Conservation (phyloP, 352 stramenopile species). For the Pythium vanterpoolii region DNA sequence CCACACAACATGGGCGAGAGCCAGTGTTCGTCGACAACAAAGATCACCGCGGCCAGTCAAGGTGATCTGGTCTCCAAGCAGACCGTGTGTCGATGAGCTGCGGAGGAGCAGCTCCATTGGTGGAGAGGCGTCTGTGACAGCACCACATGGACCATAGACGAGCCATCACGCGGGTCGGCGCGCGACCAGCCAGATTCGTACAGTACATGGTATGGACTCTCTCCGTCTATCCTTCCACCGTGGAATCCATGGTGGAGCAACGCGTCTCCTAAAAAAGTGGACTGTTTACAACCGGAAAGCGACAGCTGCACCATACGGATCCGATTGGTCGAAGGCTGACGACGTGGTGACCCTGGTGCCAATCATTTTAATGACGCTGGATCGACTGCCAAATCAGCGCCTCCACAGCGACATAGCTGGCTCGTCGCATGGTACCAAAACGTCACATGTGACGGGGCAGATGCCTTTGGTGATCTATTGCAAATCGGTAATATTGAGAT, state of each 20-base stretch:
- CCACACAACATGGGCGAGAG: not conserved
- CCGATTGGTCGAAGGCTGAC: constrained; percentile 5
- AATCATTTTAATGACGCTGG: constrained; percentile 6
- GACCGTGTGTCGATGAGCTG: not conserved
- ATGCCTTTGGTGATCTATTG: too few species aligned
- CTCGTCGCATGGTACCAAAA: constrained; percentile 6
- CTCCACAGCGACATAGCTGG: not conserved
- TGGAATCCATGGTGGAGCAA: too few species aligned
- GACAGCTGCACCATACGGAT: not conserved
- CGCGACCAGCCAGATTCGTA: constrained; percentile 3
- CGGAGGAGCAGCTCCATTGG: constrained; percentile 1
- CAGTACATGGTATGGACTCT: too few species aligned
- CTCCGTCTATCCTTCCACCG: too few species aligned
- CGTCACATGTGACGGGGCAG: constrained; percentile 8
- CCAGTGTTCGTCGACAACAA: constrained; percentile 5
- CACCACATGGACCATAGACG: not conserved
- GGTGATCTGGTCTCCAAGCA: too few species aligned
- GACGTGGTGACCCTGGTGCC: constrained; percentile 5
- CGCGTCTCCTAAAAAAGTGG: too few species aligned
- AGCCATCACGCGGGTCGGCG: not conserved
- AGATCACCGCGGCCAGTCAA: constrained; percentile 4
- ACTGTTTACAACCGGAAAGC: not conserved
- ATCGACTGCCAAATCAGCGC: constrained; percentile 11
- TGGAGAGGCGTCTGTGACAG: constrained; percentile 5
- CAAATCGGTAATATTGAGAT: too few species aligned